Base-by-base conservation (phyloP, 805 yeast genomes). In the Nakazawaea siamensis region DNA sequence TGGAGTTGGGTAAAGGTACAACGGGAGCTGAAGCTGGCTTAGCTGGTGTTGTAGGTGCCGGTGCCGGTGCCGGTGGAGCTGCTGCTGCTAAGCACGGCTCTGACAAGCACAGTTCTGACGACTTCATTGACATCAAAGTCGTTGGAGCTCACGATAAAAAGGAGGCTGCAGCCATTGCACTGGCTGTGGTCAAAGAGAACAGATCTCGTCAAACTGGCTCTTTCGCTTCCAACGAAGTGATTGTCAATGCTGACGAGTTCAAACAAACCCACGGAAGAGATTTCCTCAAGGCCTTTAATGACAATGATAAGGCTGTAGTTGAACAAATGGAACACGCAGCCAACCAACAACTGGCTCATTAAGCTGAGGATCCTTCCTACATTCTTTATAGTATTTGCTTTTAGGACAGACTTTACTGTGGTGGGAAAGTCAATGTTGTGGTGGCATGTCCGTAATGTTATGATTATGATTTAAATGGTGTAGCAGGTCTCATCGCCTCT, bases 121-220 rank as follows among this genome's bases (percentile, higher is more conserved):
- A 29, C 29, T 33, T 12, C 26, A 24, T 37, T 19, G 37, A 37
- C 17, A 33, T 37, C 28, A 37, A 37, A 20, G 40, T 37, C 18
- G 40, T 34, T 9, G 53, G 46, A 18, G 43, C 45, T 16, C 36
- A 34, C 17, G 40, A 37, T 37, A 36, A 41, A 27, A 28, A 32
- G 6, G 46, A 44, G 26, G 39, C 41, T 18, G 41, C 40, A 19
- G 28, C 36, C 13, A 46, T 49, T 17, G 43, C 49, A 18, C 18
- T 37, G 4, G 31, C 33, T 4, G 36, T 32, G 5, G 25, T 37
- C 5, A 32, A 37, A 28, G 40, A 37, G 13, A 33, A 29, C 25
- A 30, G 38, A 26, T 9, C 17, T 2, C 9, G 17, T 11, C 10
- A 9, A 9, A 12, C 17, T 15, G 39, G 35, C 4, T 15, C 31